phyloP scores from a whole-genome alignment of 2,329 filamentous ascomycete species.

The Fusarium duplospermum region DNA sequence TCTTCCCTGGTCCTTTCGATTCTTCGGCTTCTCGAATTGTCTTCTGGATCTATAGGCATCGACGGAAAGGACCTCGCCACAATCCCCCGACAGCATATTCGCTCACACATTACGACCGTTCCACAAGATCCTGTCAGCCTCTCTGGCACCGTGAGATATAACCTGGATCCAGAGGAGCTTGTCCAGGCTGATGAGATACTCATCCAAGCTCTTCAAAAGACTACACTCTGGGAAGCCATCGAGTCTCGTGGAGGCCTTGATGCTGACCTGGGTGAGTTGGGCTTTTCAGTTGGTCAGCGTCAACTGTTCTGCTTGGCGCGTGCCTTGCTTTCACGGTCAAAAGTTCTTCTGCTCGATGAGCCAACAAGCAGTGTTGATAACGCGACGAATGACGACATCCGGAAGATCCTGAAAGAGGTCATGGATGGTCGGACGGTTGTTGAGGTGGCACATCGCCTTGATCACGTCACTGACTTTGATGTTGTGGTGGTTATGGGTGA shows the following conservation, averaged over 20 bases:
- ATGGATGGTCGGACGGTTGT: slow-evolving; percentile 44
- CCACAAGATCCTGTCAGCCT: slow-evolving; percentile 63
- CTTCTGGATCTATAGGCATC: slow-evolving; percentile 52
- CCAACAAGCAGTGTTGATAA: slow-evolving; percentile 48
- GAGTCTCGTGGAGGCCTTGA: slow-evolving; percentile 52
- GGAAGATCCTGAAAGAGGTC: slow-evolving; percentile 32
- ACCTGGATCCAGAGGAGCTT: slow-evolving; percentile 56
- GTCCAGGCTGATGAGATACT: slow-evolving; percentile 52
- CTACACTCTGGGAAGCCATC: slow-evolving; percentile 55
- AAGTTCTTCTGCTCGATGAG: slow-evolving; percentile 50
- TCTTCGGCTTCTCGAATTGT: slow-evolving; percentile 60
- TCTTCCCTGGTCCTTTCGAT: slow-evolving; percentile 60
- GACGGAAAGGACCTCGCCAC: slow-evolving; percentile 56
- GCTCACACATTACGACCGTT: slow-evolving; percentile 56
- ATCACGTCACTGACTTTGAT: slow-evolving; percentile 44
- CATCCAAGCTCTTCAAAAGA: slow-evolving; percentile 55
- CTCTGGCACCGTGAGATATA: slow-evolving; percentile 58
- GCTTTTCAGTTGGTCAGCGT: slow-evolving; percentile 57
- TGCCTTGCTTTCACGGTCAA: slow-evolving; percentile 50
- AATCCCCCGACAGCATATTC: slow-evolving; percentile 56
- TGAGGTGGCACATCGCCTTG: slow-evolving; percentile 47
- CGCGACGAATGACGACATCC: slow-evolving; percentile 43
- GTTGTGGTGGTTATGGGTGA: slow-evolving; percentile 45
- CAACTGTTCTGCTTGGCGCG: slow-evolving; percentile 63
- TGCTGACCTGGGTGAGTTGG: slow-evolving; percentile 46